phyloP scores from a whole-genome alignment of 2,329 filamentous ascomycete species.

The Hymenoscyphus fructigenus region DNA sequence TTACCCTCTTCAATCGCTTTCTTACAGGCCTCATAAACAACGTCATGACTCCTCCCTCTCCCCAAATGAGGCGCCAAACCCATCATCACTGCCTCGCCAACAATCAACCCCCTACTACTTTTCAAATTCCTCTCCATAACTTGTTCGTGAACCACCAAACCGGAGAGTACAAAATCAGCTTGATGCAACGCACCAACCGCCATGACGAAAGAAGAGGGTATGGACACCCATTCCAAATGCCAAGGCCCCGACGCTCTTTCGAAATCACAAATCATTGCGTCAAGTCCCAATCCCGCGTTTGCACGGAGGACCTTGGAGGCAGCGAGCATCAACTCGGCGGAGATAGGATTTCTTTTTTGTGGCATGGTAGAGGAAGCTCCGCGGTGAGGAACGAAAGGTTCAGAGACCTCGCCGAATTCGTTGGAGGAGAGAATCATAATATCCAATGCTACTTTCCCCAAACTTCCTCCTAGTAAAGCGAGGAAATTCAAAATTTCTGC shows the following conservation, averaged over 20 bases:
- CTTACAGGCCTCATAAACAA: constrained; percentile 55
- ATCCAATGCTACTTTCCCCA: constrained; percentile 57
- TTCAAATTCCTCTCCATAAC: constrained; percentile 51
- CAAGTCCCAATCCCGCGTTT: constrained; percentile 51
- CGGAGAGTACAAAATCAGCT: constrained; percentile 52
- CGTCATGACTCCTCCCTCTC: constrained; percentile 53
- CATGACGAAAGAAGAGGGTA: constrained; percentile 54
- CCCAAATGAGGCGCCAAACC: constrained; percentile 52
- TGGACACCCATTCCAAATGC: constrained; percentile 58
- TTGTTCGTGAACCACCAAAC: constrained; percentile 49
- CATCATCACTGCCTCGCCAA: constrained; percentile 63
- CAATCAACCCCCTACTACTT: constrained; percentile 53
- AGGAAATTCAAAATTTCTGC: constrained; percentile 55
- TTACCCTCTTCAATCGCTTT: constrained; percentile 46
- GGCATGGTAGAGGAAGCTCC: constrained; percentile 58
- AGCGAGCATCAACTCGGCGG: constrained; percentile 55
- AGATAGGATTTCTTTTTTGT: constrained; percentile 59
- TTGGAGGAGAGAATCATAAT: constrained; percentile 58
- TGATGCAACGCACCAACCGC: constrained; percentile 53
- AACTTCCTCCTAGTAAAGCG: constrained; percentile 50
- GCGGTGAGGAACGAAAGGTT: constrained; percentile 54
- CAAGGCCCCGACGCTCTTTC: constrained; percentile 58
- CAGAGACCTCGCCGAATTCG: constrained; percentile 53
- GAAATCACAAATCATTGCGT: constrained; percentile 58
- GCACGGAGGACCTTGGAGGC: constrained; percentile 53